Evolutionary conservation across 192 early-diverging fungal genomes (phyloP), one percentile per base, ranked within the genome.

Genomic region (Coemansia guatemalensis): DNA sequence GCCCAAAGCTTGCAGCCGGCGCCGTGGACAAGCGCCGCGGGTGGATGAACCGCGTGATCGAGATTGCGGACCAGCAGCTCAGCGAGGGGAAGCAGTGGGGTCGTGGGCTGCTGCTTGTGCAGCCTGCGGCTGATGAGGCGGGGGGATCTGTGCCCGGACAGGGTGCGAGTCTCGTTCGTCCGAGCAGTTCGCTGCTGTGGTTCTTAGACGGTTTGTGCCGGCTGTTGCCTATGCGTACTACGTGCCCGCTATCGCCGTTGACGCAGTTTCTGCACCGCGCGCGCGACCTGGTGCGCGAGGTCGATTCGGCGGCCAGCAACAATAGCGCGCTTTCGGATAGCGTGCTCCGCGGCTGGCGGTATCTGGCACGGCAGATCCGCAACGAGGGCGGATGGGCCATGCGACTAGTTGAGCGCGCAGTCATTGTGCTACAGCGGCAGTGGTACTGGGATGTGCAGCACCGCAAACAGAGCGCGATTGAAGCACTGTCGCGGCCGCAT

Each of bases 51-150:
- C 78, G 84, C 24, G 87, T 95, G 14, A 81, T 85, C 14, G 86
- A 88, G 59, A 89, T 96, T 59, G 92, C 93, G 18, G 84, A 88
- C 30, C 82, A 87, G 67, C 93, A 93, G 74, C 72, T 97, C 48
- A 65, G 78, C 23, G 89, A 90, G 20, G 88, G 86, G 5, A 60
- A 70, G 5, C 53, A 75, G 14, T 90, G 85, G 84, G 85, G 87
- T 12, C 62, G 55, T 12, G 87, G 88, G 4, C 55, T 83, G 27
- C 74, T 93, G 11, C 80, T 83, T 20, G 64, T 26, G 41, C 33
- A 33, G 48, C 22, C 54, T 17, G 65, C 24, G 23, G 66, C 30
- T 56, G 59, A 58, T 57, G 44, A 23, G 8, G 35, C 50, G 32
- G 32, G 22, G 32, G 32, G 22, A 24, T 24, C 29, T 24, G 27